Conservation (phyloP, 768 basidiomycete species). For the Calocera cornea region DNA sequence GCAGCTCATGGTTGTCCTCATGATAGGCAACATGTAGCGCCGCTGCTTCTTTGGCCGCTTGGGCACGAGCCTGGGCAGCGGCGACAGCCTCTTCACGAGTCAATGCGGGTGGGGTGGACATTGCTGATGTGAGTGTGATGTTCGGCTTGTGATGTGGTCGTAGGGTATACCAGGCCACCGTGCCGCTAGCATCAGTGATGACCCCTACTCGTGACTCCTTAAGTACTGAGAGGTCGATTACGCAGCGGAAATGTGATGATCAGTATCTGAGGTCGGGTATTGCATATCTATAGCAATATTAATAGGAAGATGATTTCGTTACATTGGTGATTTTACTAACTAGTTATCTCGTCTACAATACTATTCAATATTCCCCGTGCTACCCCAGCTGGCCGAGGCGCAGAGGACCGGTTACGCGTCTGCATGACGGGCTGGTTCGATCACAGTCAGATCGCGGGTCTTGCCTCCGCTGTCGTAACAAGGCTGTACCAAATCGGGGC, state of each 20-base stretch:
- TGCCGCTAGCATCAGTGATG: not conserved
- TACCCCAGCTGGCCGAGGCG: too few species aligned
- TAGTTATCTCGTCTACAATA: not conserved
- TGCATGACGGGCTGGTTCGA: not conserved
- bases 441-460: slow-evolving; percentile 4
- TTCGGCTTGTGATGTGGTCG: not conserved
- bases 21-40: not conserved
- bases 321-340: not conserved
- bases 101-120: not conserved
- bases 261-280: too few species aligned
- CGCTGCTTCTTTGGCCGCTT: not conserved
- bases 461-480: not conserved
- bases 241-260: too few species aligned
- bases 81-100: not conserved
- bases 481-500: not conserved
- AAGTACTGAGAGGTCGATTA: not conserved
- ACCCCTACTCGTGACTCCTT: not conserved
- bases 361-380: not conserved
- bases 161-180: not conserved
- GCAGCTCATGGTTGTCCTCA: slow-evolving; percentile 43
- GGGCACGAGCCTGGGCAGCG: not conserved
- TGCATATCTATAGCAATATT: too few species aligned
- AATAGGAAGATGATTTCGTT: too few species aligned
- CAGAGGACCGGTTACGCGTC: too few species aligned
- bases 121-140: not conserved